These are phyloP conservation scores for Vitis amurensis DNA, from an alignment of 164 flowering plant genomes.

Conservation along the genomic window DNA sequence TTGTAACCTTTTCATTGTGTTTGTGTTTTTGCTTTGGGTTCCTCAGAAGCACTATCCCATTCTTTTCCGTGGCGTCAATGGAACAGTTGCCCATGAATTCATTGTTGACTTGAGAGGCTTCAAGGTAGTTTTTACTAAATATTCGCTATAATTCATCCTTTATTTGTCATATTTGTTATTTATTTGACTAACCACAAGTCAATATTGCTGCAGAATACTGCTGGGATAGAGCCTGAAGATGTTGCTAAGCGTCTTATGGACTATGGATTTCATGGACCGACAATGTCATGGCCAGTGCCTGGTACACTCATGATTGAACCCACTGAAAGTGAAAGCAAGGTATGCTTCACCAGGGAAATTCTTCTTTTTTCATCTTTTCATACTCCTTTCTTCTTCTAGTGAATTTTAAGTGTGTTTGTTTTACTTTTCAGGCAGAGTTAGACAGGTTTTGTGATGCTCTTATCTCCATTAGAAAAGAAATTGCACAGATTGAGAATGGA, in stretches of 20 bases:
- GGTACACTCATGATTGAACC: slow-evolving; percentile 99
- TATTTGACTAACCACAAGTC: background rate
- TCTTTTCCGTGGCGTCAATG: slow-evolving; percentile 99
- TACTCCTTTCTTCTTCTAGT: background rate
- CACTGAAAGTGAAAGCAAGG: slow-evolving; percentile 99
- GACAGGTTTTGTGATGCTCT: slow-evolving; percentile 98
- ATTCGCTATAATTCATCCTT: background rate
- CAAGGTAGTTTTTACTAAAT: slow-evolving; percentile 51
- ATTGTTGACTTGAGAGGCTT: slow-evolving; percentile 91
- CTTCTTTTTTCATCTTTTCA: background rate
- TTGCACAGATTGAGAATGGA: slow-evolving; percentile 82
- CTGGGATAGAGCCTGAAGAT: slow-evolving; percentile 98
- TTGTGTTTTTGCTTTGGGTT: slow-evolving; percentile 9
- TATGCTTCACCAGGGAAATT: slow-evolving; percentile 10
- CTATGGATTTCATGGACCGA: slow-evolving; percentile 97
- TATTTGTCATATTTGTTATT: background rate
- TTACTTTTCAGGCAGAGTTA: slow-evolving; percentile 75
- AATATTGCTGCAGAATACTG: slow-evolving; percentile 59
- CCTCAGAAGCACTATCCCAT: slow-evolving; percentile 80
- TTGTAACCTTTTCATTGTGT: background rate
- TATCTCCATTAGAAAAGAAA: slow-evolving; percentile 93
- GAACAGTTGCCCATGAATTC: slow-evolving; percentile 96
- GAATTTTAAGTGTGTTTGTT: background rate
- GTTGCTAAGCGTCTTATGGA: slow-evolving; percentile 97
- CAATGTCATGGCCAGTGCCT: slow-evolving; percentile 99